Conservation (phyloP, 345 rosid genomes). For the Syzygium oleosum region DNA sequence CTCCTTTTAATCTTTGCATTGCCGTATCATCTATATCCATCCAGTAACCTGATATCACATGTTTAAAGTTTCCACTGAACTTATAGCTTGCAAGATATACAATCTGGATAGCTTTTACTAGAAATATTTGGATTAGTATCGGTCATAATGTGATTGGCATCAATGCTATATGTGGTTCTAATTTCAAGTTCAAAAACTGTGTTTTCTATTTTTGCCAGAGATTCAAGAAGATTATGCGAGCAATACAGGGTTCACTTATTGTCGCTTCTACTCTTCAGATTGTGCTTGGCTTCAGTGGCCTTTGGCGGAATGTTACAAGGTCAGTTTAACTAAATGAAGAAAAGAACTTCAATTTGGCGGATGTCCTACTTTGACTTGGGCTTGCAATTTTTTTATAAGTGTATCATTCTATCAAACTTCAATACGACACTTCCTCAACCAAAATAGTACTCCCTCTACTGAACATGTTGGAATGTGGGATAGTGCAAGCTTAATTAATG, state of each 20-base stretch:
- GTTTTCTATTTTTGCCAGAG: not conserved
- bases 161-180: not conserved
- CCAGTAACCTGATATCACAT: not conserved
- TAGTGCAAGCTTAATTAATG: not conserved
- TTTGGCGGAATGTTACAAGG: slow-evolving; percentile 95
- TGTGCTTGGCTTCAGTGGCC: slow-evolving; percentile 97
- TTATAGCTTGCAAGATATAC: not conserved
- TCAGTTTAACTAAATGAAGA: slow-evolving; percentile 13
- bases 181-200: not conserved
- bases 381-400: not conserved
- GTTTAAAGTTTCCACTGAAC: not conserved
- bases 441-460: not conserved
- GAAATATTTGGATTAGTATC: not conserved
- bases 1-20: not conserved
- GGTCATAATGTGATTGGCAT: not conserved
- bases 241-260: slow-evolving; percentile 95
- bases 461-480: not conserved
- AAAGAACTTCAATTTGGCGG: not conserved
- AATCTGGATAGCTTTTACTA: not conserved
- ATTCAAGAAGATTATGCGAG: slow-evolving; percentile 63
- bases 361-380: not conserved
- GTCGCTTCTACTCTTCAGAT: slow-evolving; percentile 95
- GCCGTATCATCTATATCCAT: not conserved
- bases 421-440: not conserved
- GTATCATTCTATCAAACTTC: not conserved